phyloP scores from a whole-genome alignment of 768 basidiomycete species.

The Mycena pura region DNA sequence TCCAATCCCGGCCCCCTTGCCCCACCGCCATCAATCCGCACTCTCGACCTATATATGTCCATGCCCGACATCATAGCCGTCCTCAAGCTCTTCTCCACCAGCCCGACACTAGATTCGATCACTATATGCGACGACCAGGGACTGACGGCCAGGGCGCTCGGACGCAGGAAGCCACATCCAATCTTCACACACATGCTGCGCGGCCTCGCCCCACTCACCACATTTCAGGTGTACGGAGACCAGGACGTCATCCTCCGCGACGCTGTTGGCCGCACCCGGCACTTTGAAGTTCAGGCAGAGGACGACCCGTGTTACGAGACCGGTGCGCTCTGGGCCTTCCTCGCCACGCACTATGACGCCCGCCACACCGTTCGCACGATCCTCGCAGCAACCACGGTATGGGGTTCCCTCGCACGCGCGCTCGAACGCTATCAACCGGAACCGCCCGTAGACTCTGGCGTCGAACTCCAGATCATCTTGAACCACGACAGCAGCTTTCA shows the following conservation, averaged over 20 bases:
- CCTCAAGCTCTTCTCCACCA: constrained; percentile 1
- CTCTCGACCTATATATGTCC: not conserved
- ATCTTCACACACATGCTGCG: constrained; percentile 8
- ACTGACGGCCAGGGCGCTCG: not conserved
- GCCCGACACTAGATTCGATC: not conserved
- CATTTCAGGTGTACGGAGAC: constrained; percentile 4
- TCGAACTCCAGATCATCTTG: not conserved
- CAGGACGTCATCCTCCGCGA: constrained; percentile 8
- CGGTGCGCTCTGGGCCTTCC: constrained; percentile 1
- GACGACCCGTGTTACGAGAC: constrained; percentile 5
- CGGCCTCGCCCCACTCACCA: not conserved
- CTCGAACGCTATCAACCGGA: not conserved
- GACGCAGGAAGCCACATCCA: not conserved
- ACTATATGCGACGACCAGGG: constrained; percentile 10
- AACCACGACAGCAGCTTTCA: not conserved
- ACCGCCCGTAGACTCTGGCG: not conserved
- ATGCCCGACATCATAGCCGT: constrained; percentile 3
- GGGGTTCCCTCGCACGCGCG: not conserved
- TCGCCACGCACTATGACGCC: not conserved
- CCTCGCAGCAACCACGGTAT: not conserved
- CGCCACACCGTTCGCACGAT: constrained; percentile 1
- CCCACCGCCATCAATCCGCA: not conserved
- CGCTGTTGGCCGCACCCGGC: not conserved
- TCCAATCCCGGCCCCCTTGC: not conserved
- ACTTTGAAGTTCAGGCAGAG: not conserved